Evolutionary conservation across 352 stramenopile genomes (phyloP), one percentile per base, ranked within the genome.

Genomic region (Pythium folliculosum): DNA sequence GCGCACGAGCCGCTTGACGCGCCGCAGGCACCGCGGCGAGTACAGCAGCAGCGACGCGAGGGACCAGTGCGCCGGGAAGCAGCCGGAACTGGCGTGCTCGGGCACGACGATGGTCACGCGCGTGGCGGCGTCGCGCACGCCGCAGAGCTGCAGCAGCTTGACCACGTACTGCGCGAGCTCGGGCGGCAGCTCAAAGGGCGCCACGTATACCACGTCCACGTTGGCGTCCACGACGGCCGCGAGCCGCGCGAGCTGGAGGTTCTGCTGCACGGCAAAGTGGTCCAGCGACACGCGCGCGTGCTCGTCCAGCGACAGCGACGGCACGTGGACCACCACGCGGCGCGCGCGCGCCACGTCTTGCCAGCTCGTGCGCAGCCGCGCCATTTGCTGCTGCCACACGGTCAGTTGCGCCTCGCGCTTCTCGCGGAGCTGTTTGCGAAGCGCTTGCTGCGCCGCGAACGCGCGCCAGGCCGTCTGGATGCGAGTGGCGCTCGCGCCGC

Each of bases 121-220:
- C 21, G 77, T 61, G 10, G 67, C 65, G 16, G 85, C 78, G 35
- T 94, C 78, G 5, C 53, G 44, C 27, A 95, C 76, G 22, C 86
- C 86, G 5, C 77, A 78, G 32, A 97, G 78, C 64, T 96, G 79
- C 52, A 97, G 67, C 19, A 97, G 71, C 53, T 96, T 96, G 48
- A 92, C 63, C 30, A 89, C 80, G 64, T 97, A 97, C 61, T 90
- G 83, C 16, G 77, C 71, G 44, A 96, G 75, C 45, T 97, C 88
- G 0, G 73, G 45, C 0, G 84, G 81, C 19, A 97, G 77, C 53
- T 93, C 79, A 60, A 94, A 94, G 16, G 90, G 89, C 35, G 80
- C 77, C 7, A 97, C 82, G 64, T 97, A 97, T n/a, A 97, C 72
- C 22, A 97, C 68, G 35, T 97, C 84, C 25, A 97, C 87, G 56